phyloP scores from a whole-genome alignment of 306 rosid genomes.

The Citrullus mucosospermus region DNA sequence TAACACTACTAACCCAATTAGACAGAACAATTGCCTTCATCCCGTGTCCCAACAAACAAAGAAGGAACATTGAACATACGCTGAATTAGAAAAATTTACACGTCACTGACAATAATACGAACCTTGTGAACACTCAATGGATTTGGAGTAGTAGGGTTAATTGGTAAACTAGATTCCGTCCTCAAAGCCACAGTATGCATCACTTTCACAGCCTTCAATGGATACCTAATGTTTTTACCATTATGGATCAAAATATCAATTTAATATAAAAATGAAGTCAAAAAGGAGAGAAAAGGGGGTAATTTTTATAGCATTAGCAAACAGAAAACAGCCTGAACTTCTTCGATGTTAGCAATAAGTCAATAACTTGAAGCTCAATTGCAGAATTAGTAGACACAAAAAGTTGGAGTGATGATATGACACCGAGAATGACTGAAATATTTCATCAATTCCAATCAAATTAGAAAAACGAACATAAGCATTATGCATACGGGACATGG shows the following conservation, averaged over 20 bases:
- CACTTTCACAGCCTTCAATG: constrained; percentile 87
- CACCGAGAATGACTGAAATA: neutral
- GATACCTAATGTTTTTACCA: constrained; percentile 44
- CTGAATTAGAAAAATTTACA: neutral
- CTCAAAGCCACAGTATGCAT: constrained; percentile 86
- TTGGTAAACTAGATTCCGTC: constrained; percentile 52
- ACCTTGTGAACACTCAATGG: constrained; percentile 35
- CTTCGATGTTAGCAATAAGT: neutral
- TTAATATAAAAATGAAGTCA: neutral
- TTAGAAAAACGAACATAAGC: neutral
- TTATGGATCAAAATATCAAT: neutral
- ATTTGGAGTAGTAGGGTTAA: constrained; percentile 32
- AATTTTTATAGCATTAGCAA: neutral
- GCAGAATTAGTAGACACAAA: neutral
- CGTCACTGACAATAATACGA: constrained; percentile 8
- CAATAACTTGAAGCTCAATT: neutral
- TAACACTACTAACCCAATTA: neutral
- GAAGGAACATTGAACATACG: neutral
- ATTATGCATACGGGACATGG: neutral
- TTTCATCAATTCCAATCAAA: neutral
- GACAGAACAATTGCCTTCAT: neutral
- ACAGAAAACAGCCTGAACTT: constrained; percentile 2
- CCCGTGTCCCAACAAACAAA: neutral
- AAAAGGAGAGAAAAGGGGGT: neutral
- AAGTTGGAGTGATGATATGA: neutral